Evolutionary conservation across 495 filamentous ascomycete species (phyloP), one percentile per base, ranked within the genome.

Genomic region (Annulohypoxylon bovei): DNA sequence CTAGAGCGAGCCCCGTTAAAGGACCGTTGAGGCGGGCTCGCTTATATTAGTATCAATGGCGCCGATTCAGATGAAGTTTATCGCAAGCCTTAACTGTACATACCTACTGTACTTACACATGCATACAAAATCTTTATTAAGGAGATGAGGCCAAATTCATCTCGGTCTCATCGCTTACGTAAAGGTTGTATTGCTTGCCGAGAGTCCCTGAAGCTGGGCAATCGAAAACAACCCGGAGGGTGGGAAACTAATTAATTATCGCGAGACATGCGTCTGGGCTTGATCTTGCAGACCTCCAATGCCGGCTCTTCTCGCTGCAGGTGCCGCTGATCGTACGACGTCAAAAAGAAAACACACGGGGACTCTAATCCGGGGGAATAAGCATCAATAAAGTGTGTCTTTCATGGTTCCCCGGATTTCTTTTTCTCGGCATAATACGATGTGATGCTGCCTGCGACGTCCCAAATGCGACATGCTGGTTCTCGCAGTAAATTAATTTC

Each of bases 381-480:
- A 67, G 55, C 54, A 50, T 7, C 47, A 50, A 66, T 63, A 49
- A 27, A 55, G 27, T 59, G 53, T 25, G n/a, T 42, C 39, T 39
- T 62, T 66, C 58, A 67, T 63, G 69, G 60, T 40, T 68, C 70
- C 64, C 70, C 70, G 52, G 70, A 61, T 62, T 72, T 55, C 57
- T 68, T 55, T 65, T 25, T 55, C 47, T 37, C 53, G 60, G 60
- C 42, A 63, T 37, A 71, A 71, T 56, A 40, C 22, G 47, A 7
- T 52, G 35, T 25, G 27, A 14, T 50, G 25, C 32, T 47, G 27
- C 23, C 37, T 67, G 50, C 25, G 40, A 42, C 18, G 37, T 50
- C 47, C 47, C 39, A 11, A 47, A 68, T 65, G 65, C 33, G 33
- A 61, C 65, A 28, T 60, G 59, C 35, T 27, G 54, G 65, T 49